A percentile compares a stretch with the other conserved stretches of the same genome.
These are phyloP conservation scores for Mycena indigotica DNA, from an alignment of 768 basidiomycete species.

Conservation along the genomic window DNA sequence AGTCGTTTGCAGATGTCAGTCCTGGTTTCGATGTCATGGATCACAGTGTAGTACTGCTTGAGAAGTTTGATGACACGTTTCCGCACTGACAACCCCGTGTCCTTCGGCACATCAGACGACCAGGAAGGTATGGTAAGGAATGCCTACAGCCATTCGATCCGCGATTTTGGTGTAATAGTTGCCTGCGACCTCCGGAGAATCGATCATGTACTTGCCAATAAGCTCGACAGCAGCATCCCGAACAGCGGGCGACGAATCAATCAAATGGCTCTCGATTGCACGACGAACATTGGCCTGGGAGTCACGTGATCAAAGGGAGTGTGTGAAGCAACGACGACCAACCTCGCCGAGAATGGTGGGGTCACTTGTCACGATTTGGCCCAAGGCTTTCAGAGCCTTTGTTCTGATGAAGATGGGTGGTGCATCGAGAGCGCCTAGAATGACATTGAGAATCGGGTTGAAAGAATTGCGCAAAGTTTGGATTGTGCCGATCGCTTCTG, in stretches of 20 bases:
- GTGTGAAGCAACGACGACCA: background rate
- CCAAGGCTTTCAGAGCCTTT: constrained; percentile 88
- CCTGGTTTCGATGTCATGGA: constrained; percentile 57
- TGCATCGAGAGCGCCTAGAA: constrained; percentile 79
- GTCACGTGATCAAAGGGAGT: constrained; percentile 5
- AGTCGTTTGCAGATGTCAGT: constrained; percentile 83
- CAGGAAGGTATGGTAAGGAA: background rate
- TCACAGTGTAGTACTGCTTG: constrained; percentile 74
- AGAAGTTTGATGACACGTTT: constrained; percentile 96
- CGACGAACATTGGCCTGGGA: constrained; percentile 73
- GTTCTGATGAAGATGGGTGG: constrained; percentile 90
- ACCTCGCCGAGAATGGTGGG: constrained; percentile 79
- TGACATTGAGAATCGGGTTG: constrained; percentile 77
- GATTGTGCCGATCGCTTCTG: constrained; percentile 76
- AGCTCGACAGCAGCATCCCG: constrained; percentile 96
- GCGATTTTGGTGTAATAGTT: constrained; percentile 89
- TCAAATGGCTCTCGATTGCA: constrained; percentile 86
- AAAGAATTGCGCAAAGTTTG: constrained; percentile 81
- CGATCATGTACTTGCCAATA: constrained; percentile 96
- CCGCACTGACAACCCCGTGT: constrained; percentile 89
- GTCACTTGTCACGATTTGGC: constrained; percentile 88
- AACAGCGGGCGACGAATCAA: constrained; percentile 91
- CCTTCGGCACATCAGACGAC: constrained; percentile 54
- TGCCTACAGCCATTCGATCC: constrained; percentile 83
- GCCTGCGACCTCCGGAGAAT: constrained; percentile 82